These are phyloP conservation scores for Scleroderma citrinum DNA, from an alignment of 768 basidiomycete genomes.

Conservation along the genomic window DNA sequence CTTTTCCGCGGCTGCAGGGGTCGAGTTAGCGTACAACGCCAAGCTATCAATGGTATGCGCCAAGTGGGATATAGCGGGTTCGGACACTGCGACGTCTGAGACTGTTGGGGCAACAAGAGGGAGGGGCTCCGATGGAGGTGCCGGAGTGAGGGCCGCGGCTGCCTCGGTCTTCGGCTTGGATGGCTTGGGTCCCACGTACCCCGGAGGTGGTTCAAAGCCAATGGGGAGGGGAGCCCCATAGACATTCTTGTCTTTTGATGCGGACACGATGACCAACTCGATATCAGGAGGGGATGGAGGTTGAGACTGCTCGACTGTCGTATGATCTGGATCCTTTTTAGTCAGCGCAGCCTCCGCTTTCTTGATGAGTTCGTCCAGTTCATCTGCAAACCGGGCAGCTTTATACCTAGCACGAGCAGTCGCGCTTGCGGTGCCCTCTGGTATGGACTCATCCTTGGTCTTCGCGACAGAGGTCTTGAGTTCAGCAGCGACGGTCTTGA, in stretches of 20 bases:
- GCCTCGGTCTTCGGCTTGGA: conserved; percentile 37
- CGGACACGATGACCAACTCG: conserved; percentile 21
- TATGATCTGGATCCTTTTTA: conserved; percentile 32
- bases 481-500: conserved; percentile 35
- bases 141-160: conserved; percentile 26
- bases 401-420: conserved; percentile 40
- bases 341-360: conserved; percentile 71
- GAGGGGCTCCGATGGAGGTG: conserved; percentile 35
- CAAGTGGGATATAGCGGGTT: conserved; percentile 91
- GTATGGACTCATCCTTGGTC: conserved; percentile 23
- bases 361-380: conserved; percentile 58
- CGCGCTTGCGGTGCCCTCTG: conserved; percentile 29
- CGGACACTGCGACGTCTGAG: conserved; percentile 61
- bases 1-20: conserved; percentile 60
- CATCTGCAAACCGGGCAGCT: conserved; percentile 50
- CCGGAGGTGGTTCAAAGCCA: conserved; percentile 91
- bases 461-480: conserved; percentile 48
- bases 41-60: conserved; percentile 91
- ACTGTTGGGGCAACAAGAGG: conserved; percentile 82
- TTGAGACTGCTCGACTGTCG: conserved; percentile 18
- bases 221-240: conserved; percentile 80
- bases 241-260: conserved; percentile 25
- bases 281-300: conserved; percentile 20
- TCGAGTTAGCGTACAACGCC: conserved; percentile 72
- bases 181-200: conserved; percentile 62